Evolutionary conservation across 257 asterid species (phyloP), one percentile per base, ranked within the genome.

Genomic region (Rehmannia glutinosa): DNA sequence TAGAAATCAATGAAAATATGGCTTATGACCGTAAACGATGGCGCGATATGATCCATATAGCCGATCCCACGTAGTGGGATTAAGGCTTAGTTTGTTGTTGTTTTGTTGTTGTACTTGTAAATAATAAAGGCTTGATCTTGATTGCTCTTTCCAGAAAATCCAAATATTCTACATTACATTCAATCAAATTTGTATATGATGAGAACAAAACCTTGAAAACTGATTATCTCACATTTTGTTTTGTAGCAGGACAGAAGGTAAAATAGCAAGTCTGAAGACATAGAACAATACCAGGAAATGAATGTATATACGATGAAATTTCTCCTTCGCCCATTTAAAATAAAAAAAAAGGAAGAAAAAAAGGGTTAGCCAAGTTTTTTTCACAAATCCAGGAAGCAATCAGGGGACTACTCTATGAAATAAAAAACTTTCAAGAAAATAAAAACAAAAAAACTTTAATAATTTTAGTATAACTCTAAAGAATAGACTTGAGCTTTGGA

Each of bases 401-500:
- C n/a, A n/a, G n/a, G n/a, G n/a, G n/a, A n/a, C n/a, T n/a, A n/a
- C n/a, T n/a, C n/a, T n/a, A n/a, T n/a, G n/a, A n/a, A n/a, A 2
- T 62, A 28, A 42, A 36, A 43, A 63, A 28, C 23, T 33, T 30
- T 10, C 30, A 23, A 8, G 8, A 24, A 43, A 66, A 8, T 5
- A 8, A 19, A 28, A 19, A 55, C 20, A 41, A 23, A 20, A n/a
- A 5, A 32, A 1, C 5, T 32, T 62, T 10, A 27, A 6, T 47
- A 61, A n/a, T n/a, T 20, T 12, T 3, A 1, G 0, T 1, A 13
- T 45, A 51, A 49, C 23, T 30, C 32, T 36, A 58, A 39, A 55
- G 51, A 50, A 32, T 25, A 56, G 9, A 53, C 54, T 59, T 72
- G 42, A 54, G 62, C 46, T 60, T 47, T 20, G 72, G 89, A 80